phyloP scores from a whole-genome alignment of 1,284 basidiomycete species.

The Acaromyces ingoldii region DNA sequence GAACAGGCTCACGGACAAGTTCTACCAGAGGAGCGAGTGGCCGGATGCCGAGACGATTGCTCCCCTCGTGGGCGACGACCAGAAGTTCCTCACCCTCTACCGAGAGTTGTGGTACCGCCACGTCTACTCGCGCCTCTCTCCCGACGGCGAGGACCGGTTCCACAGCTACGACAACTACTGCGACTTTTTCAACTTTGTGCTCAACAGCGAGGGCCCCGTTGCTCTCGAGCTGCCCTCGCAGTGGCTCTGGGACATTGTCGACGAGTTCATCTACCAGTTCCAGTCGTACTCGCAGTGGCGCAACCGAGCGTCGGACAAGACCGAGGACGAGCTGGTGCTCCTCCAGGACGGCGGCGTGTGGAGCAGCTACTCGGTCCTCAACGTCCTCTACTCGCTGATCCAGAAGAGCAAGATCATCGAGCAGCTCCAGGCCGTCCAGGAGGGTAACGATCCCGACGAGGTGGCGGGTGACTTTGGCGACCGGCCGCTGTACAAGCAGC shows the following conservation, averaged over 20 bases:
- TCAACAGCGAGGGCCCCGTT: constrained; percentile 84
- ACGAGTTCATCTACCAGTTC: constrained; percentile 99
- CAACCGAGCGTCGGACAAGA: constrained; percentile 75
- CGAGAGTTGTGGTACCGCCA: constrained; percentile 86
- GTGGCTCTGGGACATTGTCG: constrained; percentile 99
- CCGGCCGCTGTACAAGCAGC: constrained; percentile 82
- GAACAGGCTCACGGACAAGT: constrained; percentile 94
- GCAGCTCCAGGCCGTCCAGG: constrained; percentile 74
- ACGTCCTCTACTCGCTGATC: constrained; percentile 94
- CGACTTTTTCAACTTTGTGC: constrained; percentile 92
- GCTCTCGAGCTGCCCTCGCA: constrained; percentile 86
- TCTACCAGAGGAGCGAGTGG: constrained; percentile 91
- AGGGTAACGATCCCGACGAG: constrained; percentile 70
- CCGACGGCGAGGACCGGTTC: constrained; percentile 94
- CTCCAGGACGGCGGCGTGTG: constrained; percentile 60
- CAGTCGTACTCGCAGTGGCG: constrained; percentile 81
- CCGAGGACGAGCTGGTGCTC: constrained; percentile 68
- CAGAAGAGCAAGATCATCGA: constrained; percentile 95
- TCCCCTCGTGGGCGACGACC: constrained; percentile 63
- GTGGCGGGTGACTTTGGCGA: constrained; percentile 86
- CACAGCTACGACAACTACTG: constrained; percentile 99
- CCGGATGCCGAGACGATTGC: constrained; percentile 93
- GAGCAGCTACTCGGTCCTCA: constrained; percentile 95
- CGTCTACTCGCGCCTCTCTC: constrained; percentile 89
- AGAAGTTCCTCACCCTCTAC: constrained; percentile 82